Percentiles rank a stretch among this genome's conserved stretches.
Evolutionary conservation across 805 yeast species (phyloP).

Genomic region (Sugiyamaella chiloensis): DNA sequence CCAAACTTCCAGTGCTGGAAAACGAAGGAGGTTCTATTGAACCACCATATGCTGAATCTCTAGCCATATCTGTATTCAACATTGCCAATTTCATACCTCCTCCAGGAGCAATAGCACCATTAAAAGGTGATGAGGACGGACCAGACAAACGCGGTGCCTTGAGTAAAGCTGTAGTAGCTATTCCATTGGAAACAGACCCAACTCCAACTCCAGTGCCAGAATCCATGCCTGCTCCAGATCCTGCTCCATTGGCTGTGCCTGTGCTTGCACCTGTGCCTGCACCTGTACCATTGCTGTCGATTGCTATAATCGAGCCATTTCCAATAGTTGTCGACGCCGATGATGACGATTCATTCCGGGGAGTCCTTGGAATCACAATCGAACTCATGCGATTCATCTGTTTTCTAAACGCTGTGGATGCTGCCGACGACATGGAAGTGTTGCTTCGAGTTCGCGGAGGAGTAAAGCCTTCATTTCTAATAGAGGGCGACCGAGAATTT

Average conservation of each 20-base stretch:
- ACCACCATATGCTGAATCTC: too few species aligned
- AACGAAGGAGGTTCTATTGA: conserved; percentile 1
- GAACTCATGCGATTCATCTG: conserved; percentile 5
- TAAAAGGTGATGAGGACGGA: background rate
- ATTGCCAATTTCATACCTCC: background rate
- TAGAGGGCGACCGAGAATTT: conserved; percentile 2
- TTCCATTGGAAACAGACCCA: too few species aligned
- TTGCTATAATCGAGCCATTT: too few species aligned
- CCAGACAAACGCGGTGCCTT: background rate
- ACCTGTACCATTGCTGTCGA: too few species aligned
- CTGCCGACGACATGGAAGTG: background rate
- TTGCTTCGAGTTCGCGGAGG: conserved; percentile 1
- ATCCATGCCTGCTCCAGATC: background rate
- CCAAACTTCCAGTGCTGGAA: background rate
- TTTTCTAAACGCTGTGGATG: background rate
- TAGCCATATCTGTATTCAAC: background rate
- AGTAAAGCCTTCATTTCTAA: background rate
- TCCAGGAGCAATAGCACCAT: background rate
- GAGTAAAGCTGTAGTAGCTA: too few species aligned
- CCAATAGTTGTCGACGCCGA: conserved; percentile 11
- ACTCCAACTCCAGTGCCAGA: too few species aligned
- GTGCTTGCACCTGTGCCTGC: background rate
- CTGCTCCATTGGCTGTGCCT: background rate
- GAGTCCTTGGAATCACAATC: background rate
- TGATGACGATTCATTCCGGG: conserved; percentile 2